Evolutionary conservation across 2,329 filamentous ascomycete species (phyloP).

Genomic region (Eutypa lata): DNA sequence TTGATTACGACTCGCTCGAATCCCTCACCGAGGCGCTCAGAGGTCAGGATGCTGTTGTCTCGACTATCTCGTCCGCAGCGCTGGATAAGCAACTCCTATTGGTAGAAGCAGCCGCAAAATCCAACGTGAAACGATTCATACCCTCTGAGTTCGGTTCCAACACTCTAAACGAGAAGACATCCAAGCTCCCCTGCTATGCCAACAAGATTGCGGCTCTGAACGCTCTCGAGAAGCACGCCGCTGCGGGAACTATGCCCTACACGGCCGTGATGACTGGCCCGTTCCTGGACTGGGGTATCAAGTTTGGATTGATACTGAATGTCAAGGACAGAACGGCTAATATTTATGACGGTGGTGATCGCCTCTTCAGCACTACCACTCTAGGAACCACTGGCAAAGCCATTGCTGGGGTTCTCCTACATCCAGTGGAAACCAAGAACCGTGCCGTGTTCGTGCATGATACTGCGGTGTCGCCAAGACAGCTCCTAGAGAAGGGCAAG

Average conservation of each 20-base stretch:
- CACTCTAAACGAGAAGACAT: constrained; percentile 18
- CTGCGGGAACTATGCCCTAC: constrained; percentile 16
- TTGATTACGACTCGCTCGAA: constrained; percentile 45
- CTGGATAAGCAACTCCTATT: constrained; percentile 45
- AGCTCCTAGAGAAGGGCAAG: constrained; percentile 37
- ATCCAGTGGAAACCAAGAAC: constrained; percentile 46
- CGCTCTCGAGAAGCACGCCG: constrained; percentile 18
- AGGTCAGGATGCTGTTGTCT: constrained; percentile 56
- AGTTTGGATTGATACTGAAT: constrained; percentile 13
- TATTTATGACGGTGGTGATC: constrained; percentile 48
- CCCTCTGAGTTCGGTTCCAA: constrained; percentile 54
- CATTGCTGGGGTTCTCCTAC: constrained; percentile 43
- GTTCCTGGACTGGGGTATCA: constrained; percentile 23
- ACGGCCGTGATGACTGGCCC: constrained; percentile 39
- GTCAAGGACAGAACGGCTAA: constrained; percentile 29
- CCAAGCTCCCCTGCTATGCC: constrained; percentile 15
- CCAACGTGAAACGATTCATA: constrained; percentile 60
- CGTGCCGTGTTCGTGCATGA: constrained; percentile 50
- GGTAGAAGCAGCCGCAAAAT: constrained; percentile 56
- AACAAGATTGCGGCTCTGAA: constrained; percentile 14
- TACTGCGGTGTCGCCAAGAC: constrained; percentile 46
- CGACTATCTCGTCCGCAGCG: constrained; percentile 35
- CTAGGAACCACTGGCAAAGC: constrained; percentile 45
- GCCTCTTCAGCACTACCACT: constrained; percentile 43
- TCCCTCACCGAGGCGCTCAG: constrained; percentile 49